Conservation (phyloP, 2,329 filamentous ascomycete species). For the Colletotrichum higginsianum region DNA sequence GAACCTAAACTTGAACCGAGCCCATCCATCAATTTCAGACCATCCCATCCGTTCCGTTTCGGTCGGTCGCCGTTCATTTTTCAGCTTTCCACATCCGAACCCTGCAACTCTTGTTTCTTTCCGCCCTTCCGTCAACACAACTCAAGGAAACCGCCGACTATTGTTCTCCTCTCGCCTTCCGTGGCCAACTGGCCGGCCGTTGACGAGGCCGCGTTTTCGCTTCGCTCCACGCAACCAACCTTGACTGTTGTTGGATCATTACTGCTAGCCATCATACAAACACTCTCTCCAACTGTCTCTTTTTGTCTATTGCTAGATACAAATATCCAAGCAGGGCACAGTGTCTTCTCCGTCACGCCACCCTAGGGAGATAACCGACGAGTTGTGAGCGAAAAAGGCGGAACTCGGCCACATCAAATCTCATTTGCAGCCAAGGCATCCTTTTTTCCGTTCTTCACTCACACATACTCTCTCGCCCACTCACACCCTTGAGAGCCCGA, state of each 20-base stretch:
- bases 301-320: conserved; percentile 15
- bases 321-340: conserved; percentile 14
- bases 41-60: conserved; percentile 28
- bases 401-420: conserved; percentile 40
- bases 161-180: background rate
- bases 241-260: conserved; percentile 11
- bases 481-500: conserved; percentile 31
- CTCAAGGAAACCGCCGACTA: conserved; percentile 6
- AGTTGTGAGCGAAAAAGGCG: conserved; percentile 41
- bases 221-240: background rate
- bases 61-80: conserved; percentile 14
- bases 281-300: conserved; percentile 1
- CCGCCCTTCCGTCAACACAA: conserved; percentile 16
- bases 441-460: conserved; percentile 27
- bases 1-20: conserved; percentile 9
- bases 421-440: conserved; percentile 42
- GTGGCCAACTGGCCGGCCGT: conserved; percentile 12
- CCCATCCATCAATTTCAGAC: conserved; percentile 26
- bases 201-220: background rate
- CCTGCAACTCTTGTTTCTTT: conserved; percentile 23
- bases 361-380: conserved; percentile 41
- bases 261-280: background rate
- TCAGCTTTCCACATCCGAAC: background rate
- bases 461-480: background rate
- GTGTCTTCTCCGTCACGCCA: conserved; percentile 38